These are phyloP conservation scores for Camellia granthamiana DNA, from an alignment of 148 eudicot species.

Conservation along the genomic window DNA sequence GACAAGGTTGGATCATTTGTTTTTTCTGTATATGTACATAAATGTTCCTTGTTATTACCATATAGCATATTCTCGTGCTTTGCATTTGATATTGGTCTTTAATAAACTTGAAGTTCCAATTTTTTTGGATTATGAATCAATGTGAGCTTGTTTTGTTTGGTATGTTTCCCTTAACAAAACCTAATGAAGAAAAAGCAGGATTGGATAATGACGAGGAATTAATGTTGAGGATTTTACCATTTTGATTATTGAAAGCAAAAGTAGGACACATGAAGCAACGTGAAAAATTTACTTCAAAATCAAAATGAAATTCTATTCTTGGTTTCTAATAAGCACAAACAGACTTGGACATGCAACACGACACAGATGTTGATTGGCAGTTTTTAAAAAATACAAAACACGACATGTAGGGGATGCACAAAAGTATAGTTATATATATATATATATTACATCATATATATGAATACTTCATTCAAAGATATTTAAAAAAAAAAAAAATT, in stretches of 20 bases:
- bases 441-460: too few relatives aligned
- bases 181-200: background rate
- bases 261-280: background rate
- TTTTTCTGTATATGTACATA: background rate
- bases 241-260: background rate
- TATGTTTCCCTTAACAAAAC: background rate
- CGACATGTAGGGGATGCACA: too few relatives aligned
- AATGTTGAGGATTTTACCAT: background rate
- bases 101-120: background rate
- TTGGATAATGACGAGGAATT: too few relatives aligned
- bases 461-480: too few relatives aligned
- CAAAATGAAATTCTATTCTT: background rate
- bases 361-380: too few relatives aligned
- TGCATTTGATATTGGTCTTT: background rate
- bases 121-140: background rate
- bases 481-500: too few relatives aligned
- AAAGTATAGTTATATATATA: too few relatives aligned
- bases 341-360: too few relatives aligned
- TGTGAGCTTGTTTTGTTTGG: background rate
- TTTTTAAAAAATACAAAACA: too few relatives aligned
- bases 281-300: background rate
- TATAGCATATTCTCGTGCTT: background rate
- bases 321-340: background rate
- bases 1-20: conserved; percentile 46
- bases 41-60: background rate